phyloP scores from a whole-genome alignment of 2,329 filamentous ascomycete species.

The Fusarium begoniae region DNA sequence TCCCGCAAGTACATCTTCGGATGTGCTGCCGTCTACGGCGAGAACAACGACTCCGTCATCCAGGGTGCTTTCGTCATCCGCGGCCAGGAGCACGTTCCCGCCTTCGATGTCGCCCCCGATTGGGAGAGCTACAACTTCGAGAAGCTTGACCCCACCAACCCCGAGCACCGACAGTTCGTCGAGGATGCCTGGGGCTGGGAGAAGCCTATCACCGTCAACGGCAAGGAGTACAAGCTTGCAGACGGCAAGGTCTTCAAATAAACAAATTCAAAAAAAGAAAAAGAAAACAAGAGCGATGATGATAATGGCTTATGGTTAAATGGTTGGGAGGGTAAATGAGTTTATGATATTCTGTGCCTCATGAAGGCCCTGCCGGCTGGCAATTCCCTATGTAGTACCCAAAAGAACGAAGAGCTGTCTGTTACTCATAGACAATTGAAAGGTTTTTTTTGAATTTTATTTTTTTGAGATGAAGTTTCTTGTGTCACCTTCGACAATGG shows the following conservation, averaged over 20 bases:
- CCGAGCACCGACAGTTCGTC: conserved; percentile 86
- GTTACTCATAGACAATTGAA: conserved; percentile 33
- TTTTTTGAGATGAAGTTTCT: background rate
- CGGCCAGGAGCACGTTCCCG: conserved; percentile 84
- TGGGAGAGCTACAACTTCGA: conserved; percentile 95
- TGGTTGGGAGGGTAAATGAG: conserved; percentile 42
- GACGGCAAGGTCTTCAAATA: conserved; percentile 99
- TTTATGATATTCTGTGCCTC: conserved; percentile 43
- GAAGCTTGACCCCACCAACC: conserved; percentile 91
- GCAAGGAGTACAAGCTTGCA: conserved; percentile 89
- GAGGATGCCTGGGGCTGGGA: conserved; percentile 94
- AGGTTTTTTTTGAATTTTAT: conserved; percentile 19
- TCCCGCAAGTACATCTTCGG: conserved; percentile 99
- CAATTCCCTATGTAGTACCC: conserved; percentile 35
- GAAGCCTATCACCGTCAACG: conserved; percentile 78
- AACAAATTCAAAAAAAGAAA: conserved; percentile 46
- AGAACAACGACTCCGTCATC: conserved; percentile 88
- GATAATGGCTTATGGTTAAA: conserved; percentile 49
- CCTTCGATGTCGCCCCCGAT: conserved; percentile 97
- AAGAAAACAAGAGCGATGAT: conserved; percentile 38
- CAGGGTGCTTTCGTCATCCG: conserved; percentile 95
- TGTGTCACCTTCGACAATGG: background rate
- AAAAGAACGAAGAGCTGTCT: conserved; percentile 27
- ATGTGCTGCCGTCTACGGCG: conserved; percentile 86
- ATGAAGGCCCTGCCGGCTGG: conserved; percentile 35